Evolutionary conservation across 768 basidiomycete species (phyloP).

Genomic region (Suillus alpinus): DNA sequence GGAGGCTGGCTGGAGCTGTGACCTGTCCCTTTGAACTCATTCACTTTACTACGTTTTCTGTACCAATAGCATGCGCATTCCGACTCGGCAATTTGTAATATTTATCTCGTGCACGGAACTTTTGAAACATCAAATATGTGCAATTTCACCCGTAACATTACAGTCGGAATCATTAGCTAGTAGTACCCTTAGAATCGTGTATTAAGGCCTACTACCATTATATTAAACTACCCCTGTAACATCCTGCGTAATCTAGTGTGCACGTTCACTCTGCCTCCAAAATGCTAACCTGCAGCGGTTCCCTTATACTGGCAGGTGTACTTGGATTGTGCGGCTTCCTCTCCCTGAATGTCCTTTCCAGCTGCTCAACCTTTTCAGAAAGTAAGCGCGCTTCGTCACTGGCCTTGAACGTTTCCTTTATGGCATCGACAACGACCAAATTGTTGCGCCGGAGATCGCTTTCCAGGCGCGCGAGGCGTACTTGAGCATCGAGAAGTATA

Average conservation of each 20-base stretch:
- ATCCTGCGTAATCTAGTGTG: conserved; percentile 12
- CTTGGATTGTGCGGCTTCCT: background rate
- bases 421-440: conserved; percentile 10
- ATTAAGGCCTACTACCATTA: background rate
- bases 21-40: background rate
- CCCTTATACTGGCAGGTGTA: background rate
- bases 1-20: background rate
- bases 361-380: conserved; percentile 21
- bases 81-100: background rate
- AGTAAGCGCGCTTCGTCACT: conserved; percentile 15
- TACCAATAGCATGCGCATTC: background rate
- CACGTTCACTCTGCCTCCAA: conserved; percentile 21
- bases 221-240: background rate
- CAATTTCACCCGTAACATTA: background rate
- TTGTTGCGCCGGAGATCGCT: conserved; percentile 11
- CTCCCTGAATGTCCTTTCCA: conserved; percentile 19
- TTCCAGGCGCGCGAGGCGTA: conserved; percentile 7
- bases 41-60: background rate
- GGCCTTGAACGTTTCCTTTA: conserved; percentile 17
- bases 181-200: background rate
- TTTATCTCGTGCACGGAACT: background rate
- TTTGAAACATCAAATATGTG: background rate
- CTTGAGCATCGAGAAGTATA: conserved; percentile 11
- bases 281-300: conserved; percentile 9
- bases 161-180: too few species aligned